Evolutionary conservation across 768 basidiomycete genomes (phyloP).

Genomic region (Aureoboletus auriporus): DNA sequence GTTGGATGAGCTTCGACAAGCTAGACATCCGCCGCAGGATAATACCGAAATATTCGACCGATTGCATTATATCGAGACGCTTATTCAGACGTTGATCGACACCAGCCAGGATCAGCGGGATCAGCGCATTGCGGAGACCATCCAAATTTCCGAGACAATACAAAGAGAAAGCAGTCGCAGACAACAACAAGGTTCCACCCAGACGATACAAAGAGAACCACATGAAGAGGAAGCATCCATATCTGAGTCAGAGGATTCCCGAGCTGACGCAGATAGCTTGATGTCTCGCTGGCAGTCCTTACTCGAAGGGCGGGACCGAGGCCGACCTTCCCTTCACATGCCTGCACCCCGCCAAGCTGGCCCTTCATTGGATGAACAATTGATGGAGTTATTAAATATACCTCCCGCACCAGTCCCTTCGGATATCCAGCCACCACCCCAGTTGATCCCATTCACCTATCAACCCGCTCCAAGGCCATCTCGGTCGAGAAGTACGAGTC

Average conservation of each 20-base stretch:
- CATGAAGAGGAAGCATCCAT: too few species aligned
- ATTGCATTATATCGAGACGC: constrained; percentile 21
- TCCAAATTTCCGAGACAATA: constrained; percentile 13
- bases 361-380: constrained; percentile 53
- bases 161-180: constrained; percentile 21
- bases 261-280: constrained; percentile 23
- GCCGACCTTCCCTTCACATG: constrained; percentile 36
- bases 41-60: constrained; percentile 37
- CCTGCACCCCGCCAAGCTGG: constrained; percentile 41
- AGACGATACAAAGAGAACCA: too few species aligned
- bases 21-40: constrained; percentile 38
- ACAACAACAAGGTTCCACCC: too few species aligned
- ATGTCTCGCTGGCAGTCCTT: constrained; percentile 26
- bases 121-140: constrained; percentile 7
- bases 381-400: constrained; percentile 58
- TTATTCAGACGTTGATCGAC: constrained; percentile 14
- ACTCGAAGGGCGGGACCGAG: constrained; percentile 24
- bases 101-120: constrained; percentile 1
- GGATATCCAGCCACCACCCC: constrained; percentile 46
- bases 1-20: constrained; percentile 57
- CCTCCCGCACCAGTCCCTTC: constrained; percentile 37
- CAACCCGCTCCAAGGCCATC: constrained; percentile 41
- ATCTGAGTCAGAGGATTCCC: constrained; percentile 22
- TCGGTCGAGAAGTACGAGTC: constrained; percentile 41
- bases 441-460: constrained; percentile 51